Base-by-base conservation (phyloP, 768 basidiomycete species). In the Russula abietina region DNA sequence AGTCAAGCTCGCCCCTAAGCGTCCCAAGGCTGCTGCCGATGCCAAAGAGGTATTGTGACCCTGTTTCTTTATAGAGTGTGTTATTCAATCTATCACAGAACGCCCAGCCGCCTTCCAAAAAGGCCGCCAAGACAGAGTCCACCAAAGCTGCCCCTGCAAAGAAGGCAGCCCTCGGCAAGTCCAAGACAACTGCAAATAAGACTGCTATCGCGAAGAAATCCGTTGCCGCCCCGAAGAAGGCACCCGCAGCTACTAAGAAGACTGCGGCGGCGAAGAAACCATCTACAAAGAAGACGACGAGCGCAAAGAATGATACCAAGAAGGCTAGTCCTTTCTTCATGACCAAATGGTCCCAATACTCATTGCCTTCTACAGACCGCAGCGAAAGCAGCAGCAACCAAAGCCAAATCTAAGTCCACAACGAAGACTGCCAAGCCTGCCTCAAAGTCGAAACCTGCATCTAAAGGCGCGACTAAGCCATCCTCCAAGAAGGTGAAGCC, bases 1-100 rank as follows among this genome's bases (percentile, higher is more conserved):
- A 70, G 87, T 92, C 65, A 91, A 89, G 72, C 81, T 91, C 24
- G 81, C 86, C 2, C 80, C 82, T 24, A 87, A 85, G 75, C 70
- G 49, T 12, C 65, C 70, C 51, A 82, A 79, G 69, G 66, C 76
- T 17, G 58, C 65, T 0, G 70, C 66, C 57, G 77, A 76, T 5
- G 70, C 80, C n/a, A 87, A 88, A 72, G 87, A 88, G 82, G 87
- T 87, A 56, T 48, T 45, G 71, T 68, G 0, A 19, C 4, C 5
- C 36, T 22, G 7, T 19, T 30, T 51, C 11, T 39, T 53, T 48
- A 24, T 41, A 10, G 30, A 59, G 51, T n/a, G 6, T 17, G 32
- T 49, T 57, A 39, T 64, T 32, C 33, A 64, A 30, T 70, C 67
- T 69, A 64, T 64, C 19, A 17, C 43, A 73, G 77, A 74, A 79